phyloP scores from a whole-genome alignment of 2,329 filamentous ascomycete species.

The Sporothrix brunneoviolacea region DNA sequence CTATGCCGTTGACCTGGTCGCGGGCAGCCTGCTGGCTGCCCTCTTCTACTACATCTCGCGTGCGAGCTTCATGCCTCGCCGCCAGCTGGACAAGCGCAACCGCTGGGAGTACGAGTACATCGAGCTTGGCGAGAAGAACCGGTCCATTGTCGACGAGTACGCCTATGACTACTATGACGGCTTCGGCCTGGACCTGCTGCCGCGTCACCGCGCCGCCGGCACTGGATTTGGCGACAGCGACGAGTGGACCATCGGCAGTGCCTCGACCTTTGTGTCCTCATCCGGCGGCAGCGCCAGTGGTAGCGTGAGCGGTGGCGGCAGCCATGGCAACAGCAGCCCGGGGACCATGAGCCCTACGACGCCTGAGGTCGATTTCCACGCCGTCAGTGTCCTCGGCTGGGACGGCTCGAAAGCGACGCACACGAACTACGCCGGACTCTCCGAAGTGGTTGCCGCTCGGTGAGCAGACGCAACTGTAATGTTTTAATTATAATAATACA shows the following conservation, averaged over 20 bases:
- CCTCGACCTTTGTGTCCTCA: slow-evolving; percentile 56
- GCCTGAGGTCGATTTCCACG: slow-evolving; percentile 35
- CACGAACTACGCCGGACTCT: not conserved
- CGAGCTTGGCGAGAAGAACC: slow-evolving; percentile 61
- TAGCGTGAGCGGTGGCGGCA: slow-evolving; percentile 34
- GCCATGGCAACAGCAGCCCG: slow-evolving; percentile 42
- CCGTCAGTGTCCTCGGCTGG: slow-evolving; percentile 22
- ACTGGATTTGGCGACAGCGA: slow-evolving; percentile 56
- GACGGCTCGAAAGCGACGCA: slow-evolving; percentile 17
- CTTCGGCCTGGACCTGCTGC: slow-evolving; percentile 41
- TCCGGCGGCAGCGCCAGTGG: slow-evolving; percentile 30
- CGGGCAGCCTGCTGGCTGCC: slow-evolving; percentile 70
- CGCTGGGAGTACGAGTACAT: slow-evolving; percentile 96
- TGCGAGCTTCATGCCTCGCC: slow-evolving; percentile 70
- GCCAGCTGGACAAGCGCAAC: slow-evolving; percentile 77
- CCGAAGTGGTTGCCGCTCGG: slow-evolving; percentile 8
- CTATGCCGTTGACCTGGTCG: slow-evolving; percentile 90
- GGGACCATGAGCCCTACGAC: slow-evolving; percentile 44
- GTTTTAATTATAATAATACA: too few relatives aligned
- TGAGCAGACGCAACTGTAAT: not conserved
- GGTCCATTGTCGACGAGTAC: slow-evolving; percentile 33
- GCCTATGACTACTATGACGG: slow-evolving; percentile 40
- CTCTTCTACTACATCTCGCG: slow-evolving; percentile 77
- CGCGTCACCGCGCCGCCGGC: slow-evolving; percentile 21
- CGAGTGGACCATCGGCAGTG: slow-evolving; percentile 85